Conservation (phyloP, 2,329 filamentous ascomycete species). For the Hymenoscyphus repandus region DNA sequence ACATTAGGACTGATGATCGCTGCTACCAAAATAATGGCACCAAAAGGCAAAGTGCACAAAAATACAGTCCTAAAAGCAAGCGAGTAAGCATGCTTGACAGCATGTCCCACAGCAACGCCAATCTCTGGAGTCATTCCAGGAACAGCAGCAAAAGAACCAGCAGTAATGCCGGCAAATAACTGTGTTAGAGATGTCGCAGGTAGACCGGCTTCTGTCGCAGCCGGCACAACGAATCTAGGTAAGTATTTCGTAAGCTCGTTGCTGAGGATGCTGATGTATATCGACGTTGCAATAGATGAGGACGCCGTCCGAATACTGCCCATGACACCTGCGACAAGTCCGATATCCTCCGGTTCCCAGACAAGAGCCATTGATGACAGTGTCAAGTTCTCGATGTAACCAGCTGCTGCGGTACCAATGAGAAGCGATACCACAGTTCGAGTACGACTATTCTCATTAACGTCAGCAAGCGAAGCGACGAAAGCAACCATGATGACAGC, state of each 20-base stretch:
- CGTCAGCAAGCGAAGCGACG: conserved; percentile 7
- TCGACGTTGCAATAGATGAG: conserved; percentile 34
- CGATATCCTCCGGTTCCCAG: conserved; percentile 42
- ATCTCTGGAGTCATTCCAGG: conserved; percentile 34
- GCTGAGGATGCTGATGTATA: conserved; percentile 35
- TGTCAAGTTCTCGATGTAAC: conserved; percentile 37
- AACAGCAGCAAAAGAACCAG: conserved; percentile 31
- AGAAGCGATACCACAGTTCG: conserved; percentile 32
- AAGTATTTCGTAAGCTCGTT: conserved; percentile 34
- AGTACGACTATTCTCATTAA: conserved; percentile 4
- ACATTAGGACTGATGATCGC: conserved; percentile 38
- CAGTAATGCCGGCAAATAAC: conserved; percentile 33
- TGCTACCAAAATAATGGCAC: conserved; percentile 33
- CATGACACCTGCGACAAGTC: conserved; percentile 39
- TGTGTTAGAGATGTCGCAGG: conserved; percentile 30
- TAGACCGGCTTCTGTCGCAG: conserved; percentile 34
- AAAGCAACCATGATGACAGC: conserved; percentile 14
- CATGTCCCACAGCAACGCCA: conserved; percentile 33
- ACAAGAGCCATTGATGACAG: conserved; percentile 41
- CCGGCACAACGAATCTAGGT: conserved; percentile 32
- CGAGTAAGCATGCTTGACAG: conserved; percentile 16
- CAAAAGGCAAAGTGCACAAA: conserved; percentile 32
- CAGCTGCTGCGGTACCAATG: conserved; percentile 31
- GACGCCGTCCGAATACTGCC: conserved; percentile 41
- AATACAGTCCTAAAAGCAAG: conserved; percentile 13